Evolutionary conservation across 2,329 filamentous ascomycete genomes (phyloP).

Genomic region (Colletotrichum brevisporum): DNA sequence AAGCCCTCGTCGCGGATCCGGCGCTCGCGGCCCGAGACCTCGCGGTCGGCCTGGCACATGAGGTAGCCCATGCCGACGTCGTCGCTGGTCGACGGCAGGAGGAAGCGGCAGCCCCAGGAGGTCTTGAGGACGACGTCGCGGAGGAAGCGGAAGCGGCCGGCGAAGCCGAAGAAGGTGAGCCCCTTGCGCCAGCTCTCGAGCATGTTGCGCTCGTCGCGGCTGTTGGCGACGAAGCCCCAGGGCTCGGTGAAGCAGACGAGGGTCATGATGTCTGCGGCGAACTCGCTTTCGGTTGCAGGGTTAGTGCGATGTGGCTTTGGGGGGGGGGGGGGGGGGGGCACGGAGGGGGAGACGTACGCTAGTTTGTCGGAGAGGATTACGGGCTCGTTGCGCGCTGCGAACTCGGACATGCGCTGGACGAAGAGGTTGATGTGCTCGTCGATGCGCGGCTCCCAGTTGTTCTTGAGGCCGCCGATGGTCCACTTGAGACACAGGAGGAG

Average conservation of each 20-base stretch:
- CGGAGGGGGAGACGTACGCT: not conserved
- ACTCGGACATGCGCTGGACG: slow-evolving; percentile 19
- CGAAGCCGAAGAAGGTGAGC: slow-evolving; percentile 19
- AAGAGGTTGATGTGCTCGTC: slow-evolving; percentile 26
- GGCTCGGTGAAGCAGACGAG: slow-evolving; percentile 28
- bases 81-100: slow-evolving; percentile 16
- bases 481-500: not conserved
- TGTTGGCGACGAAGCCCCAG: slow-evolving; percentile 30
- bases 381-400: slow-evolving; percentile 10
- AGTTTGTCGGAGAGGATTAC: slow-evolving; percentile 25
- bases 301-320: not conserved
- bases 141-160: slow-evolving; percentile 22
- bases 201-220: slow-evolving; percentile 28
- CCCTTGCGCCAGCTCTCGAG: slow-evolving; percentile 28
- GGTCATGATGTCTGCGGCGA: slow-evolving; percentile 34
- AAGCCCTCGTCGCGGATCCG: slow-evolving; percentile 15
- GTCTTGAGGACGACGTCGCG: slow-evolving; percentile 9
- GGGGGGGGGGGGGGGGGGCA: too few species aligned
- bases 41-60: slow-evolving; percentile 26
- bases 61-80: slow-evolving; percentile 30
- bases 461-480: slow-evolving; percentile 23
- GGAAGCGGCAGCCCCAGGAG: slow-evolving; percentile 9
- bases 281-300: not conserved
- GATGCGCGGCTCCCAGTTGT: slow-evolving; percentile 31
- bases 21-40: slow-evolving; percentile 18